A percentile compares a stretch with the other conserved stretches of the same genome.
These are phyloP conservation scores for Coemansia sp. DNA, from an alignment of 192 early-diverging fungal genomes.

Conservation along the genomic window DNA sequence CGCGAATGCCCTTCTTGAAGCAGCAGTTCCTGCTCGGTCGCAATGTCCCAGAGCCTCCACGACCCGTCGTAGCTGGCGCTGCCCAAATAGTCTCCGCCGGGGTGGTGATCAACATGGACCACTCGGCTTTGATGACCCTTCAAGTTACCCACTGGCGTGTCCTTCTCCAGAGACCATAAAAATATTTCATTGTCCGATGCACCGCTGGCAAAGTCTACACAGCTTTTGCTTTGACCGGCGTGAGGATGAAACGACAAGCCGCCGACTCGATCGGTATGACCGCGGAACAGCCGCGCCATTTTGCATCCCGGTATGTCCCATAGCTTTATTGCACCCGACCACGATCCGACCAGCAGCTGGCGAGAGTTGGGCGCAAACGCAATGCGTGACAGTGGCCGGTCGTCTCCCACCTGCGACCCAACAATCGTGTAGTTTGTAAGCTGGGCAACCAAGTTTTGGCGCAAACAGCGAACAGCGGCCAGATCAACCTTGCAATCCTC, in stretches of 20 bases:
- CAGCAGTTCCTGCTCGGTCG: constrained; percentile 72
- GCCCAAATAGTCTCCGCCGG: constrained; percentile 81
- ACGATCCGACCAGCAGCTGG: constrained; percentile 77
- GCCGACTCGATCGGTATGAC: constrained; percentile 86
- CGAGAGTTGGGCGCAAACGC: constrained; percentile 80
- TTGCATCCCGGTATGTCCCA: constrained; percentile 83
- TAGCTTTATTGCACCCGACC: constrained; percentile 81
- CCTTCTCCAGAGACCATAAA: constrained; percentile 83
- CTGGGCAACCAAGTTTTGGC: constrained; percentile 58
- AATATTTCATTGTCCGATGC: constrained; percentile 75
- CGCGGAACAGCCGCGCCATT: constrained; percentile 60
- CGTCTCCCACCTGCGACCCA: constrained; percentile 86
- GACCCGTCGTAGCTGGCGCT: constrained; percentile 71
- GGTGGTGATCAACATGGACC: constrained; percentile 85
- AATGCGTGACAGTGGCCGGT: constrained; percentile 76
- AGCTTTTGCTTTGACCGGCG: constrained; percentile 35
- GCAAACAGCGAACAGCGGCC: constrained; percentile 14
- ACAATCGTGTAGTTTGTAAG: constrained; percentile 62
- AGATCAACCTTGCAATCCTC: constrained; percentile 33
- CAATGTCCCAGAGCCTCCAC: constrained; percentile 96
- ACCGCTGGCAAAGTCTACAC: constrained; percentile 80
- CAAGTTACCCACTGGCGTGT: constrained; percentile 73
- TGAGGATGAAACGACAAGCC: constrained; percentile 88
- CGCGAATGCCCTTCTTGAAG: constrained; percentile 93
- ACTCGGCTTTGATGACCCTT: constrained; percentile 83